Evolutionary conservation across 306 rosid species (phyloP).

Genomic region (Sophora flavescens): DNA sequence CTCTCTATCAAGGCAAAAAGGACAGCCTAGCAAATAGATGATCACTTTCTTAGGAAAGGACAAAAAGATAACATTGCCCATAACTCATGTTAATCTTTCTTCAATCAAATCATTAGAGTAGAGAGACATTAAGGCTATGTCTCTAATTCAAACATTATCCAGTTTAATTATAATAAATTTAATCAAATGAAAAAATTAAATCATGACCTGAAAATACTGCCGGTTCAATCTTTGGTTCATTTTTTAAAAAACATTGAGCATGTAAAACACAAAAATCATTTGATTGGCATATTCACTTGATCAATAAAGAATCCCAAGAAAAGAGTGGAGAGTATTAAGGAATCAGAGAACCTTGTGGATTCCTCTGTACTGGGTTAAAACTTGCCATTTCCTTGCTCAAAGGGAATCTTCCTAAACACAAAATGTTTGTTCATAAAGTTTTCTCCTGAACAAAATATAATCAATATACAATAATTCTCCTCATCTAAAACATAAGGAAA

Average conservation of each 20-base stretch:
- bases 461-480: not conserved
- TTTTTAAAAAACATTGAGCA: too few species aligned
- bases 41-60: slow-evolving; percentile 14
- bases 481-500: slow-evolving; percentile 15
- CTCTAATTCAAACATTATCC: too few species aligned
- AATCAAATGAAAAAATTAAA: too few species aligned
- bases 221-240: too few species aligned
- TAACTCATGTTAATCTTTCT: slow-evolving; percentile 23
- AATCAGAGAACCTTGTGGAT: not conserved
- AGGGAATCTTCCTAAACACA: not conserved
- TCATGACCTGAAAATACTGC: not conserved
- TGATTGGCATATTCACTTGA: slow-evolving; percentile 7
- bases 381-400: not conserved
- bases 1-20: slow-evolving; percentile 6
- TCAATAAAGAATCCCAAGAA: slow-evolving; percentile 2
- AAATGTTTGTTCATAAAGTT: not conserved
- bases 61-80: slow-evolving; percentile 37
- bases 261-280: not conserved
- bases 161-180: too few species aligned
- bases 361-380: not conserved
- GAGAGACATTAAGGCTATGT: not conserved
- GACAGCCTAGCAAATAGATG: slow-evolving; percentile 28
- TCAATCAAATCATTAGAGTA: slow-evolving; percentile 4
- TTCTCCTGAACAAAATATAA: not conserved
- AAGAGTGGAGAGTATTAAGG: not conserved